A percentile compares a stretch with the other conserved stretches of the same genome.
phyloP scores from a whole-genome alignment of 805 yeast genomes.

The Tetrapisispora taiwanensis region DNA sequence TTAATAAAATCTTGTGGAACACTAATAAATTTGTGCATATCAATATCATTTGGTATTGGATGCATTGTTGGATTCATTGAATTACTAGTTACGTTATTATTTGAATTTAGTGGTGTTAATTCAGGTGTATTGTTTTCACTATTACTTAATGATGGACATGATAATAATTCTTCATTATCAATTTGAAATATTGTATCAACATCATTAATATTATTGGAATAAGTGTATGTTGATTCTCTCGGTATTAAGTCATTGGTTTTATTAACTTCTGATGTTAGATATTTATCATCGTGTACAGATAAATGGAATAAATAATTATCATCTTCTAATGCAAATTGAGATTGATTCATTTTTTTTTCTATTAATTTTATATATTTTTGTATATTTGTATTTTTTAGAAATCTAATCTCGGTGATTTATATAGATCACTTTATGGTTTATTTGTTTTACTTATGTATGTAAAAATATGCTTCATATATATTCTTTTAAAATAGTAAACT shows the following conservation, averaged over 20 bases:
- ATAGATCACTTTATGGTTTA: too few species aligned
- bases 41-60: background rate
- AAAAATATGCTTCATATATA: too few species aligned
- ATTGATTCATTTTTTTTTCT: background rate
- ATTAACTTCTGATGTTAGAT: background rate
- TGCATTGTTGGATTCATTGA: background rate
- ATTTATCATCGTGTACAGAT: background rate
- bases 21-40: background rate
- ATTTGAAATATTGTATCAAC: background rate
- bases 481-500: too few species aligned
- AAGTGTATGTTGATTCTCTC: background rate
- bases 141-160: background rate
- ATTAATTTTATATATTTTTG: too few species aligned
- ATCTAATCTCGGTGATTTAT: too few species aligned
- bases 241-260: background rate
- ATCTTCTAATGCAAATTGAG: background rate
- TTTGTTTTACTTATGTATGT: too few species aligned
- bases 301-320: background rate
- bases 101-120: background rate
- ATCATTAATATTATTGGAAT: background rate
- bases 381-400: too few species aligned
- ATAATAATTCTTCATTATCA: background rate
- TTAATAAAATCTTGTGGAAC: conserved; percentile 1
- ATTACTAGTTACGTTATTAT: too few species aligned
- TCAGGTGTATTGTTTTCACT: background rate